Evolutionary conservation across 1,284 basidiomycete species (phyloP).

Genomic region (Apiotrichum akiyoshidainum): DNA sequence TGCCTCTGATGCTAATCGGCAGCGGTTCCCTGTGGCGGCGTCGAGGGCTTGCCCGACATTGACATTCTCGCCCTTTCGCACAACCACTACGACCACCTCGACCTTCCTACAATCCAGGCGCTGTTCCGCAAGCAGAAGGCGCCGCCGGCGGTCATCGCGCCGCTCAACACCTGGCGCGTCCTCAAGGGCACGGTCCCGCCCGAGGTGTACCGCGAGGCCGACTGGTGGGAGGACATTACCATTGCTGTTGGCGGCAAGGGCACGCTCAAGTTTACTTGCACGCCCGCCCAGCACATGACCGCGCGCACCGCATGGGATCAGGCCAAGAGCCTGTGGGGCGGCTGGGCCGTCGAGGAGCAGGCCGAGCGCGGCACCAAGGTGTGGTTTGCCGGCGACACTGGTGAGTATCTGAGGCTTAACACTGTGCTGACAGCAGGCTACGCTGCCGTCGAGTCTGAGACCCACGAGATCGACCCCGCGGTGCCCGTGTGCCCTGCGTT

Average conservation of each 20-base stretch:
- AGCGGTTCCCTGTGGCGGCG: slow-evolving; percentile 58
- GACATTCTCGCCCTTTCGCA: slow-evolving; percentile 60
- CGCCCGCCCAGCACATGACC: slow-evolving; percentile 56
- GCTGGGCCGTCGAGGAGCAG: slow-evolving; percentile 57
- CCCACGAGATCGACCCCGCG: slow-evolving; percentile 35
- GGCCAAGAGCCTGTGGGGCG: slow-evolving; percentile 60
- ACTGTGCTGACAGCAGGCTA: slow-evolving; percentile 28
- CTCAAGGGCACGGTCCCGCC: slow-evolving; percentile 41
- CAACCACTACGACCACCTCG: slow-evolving; percentile 68
- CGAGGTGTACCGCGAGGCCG: slow-evolving; percentile 58
- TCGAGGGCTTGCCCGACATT: slow-evolving; percentile 62
- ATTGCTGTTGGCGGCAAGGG: slow-evolving; percentile 34
- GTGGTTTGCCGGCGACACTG: slow-evolving; percentile 68
- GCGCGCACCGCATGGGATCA: slow-evolving; percentile 56
- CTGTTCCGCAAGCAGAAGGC: slow-evolving; percentile 28
- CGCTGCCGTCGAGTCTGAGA: slow-evolving; percentile 54
- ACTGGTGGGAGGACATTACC: slow-evolving; percentile 63
- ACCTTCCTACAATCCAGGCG: slow-evolving; percentile 57
- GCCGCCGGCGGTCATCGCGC: slow-evolving; percentile 59
- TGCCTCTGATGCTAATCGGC: slow-evolving; percentile 7
- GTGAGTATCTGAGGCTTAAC: too few species aligned
- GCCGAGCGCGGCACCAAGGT: slow-evolving; percentile 34
- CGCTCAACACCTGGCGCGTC: slow-evolving; percentile 60
- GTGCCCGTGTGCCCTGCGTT: slow-evolving; percentile 51
- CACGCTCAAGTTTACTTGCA: slow-evolving; percentile 33